A percentile compares a stretch with the other conserved stretches of the same genome.
phyloP scores from a whole-genome alignment of 768 basidiomycete genomes.

The Boletus eberwhitei region DNA sequence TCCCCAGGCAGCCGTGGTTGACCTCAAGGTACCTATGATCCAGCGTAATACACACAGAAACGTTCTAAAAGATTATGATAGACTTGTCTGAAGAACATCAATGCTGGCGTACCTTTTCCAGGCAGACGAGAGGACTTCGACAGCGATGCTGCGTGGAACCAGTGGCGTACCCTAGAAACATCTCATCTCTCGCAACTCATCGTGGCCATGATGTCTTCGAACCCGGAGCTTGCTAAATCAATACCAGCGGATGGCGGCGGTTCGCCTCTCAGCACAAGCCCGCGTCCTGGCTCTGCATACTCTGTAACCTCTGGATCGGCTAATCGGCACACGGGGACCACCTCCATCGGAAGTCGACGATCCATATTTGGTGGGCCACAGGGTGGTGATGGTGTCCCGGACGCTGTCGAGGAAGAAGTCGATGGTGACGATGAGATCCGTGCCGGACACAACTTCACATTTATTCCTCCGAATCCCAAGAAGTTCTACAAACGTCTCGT shows the following conservation, averaged over 20 bases:
- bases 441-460: slow-evolving; percentile 79
- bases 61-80: slow-evolving; percentile 10
- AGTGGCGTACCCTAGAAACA: slow-evolving; percentile 81
- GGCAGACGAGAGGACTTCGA: slow-evolving; percentile 86
- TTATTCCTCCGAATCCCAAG: slow-evolving; percentile 85
- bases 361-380: slow-evolving; percentile 46
- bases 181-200: slow-evolving; percentile 85
- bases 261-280: slow-evolving; percentile 23
- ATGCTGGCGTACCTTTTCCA: slow-evolving; percentile 77
- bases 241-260: slow-evolving; percentile 48
- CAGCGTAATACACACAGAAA: neutral
- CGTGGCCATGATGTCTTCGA: slow-evolving; percentile 79
- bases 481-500: slow-evolving; percentile 83
- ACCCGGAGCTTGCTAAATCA: slow-evolving; percentile 83
- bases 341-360: slow-evolving; percentile 65
- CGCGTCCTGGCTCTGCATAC: slow-evolving; percentile 59
- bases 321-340: slow-evolving; percentile 53
- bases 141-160: slow-evolving; percentile 74
- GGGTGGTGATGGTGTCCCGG: slow-evolving; percentile 30
- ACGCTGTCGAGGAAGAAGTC: slow-evolving; percentile 38
- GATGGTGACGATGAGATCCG: slow-evolving; percentile 68
- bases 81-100: slow-evolving; percentile 91
- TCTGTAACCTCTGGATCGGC: slow-evolving; percentile 36
- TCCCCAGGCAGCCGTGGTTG: slow-evolving; percentile 72
- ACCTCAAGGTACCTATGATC: slow-evolving; percentile 65